Conservation (phyloP, 73 alveolate species). For the Tetrahymena malaccensis region DNA sequence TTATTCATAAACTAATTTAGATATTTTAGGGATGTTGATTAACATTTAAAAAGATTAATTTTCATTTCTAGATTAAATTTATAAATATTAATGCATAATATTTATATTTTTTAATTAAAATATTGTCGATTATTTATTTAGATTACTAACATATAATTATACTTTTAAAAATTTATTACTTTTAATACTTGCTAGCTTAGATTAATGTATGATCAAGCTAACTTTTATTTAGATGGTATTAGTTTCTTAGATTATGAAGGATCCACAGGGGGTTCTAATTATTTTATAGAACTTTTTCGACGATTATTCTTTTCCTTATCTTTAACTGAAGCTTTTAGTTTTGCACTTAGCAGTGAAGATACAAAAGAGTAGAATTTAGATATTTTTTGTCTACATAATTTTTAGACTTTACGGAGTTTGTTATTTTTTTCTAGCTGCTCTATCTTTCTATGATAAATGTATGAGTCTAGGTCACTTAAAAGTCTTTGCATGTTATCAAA, state of each 20-base stretch:
- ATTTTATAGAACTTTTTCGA: neutral
- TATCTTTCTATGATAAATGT: neutral
- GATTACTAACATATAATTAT: too few relatives aligned
- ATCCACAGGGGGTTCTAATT: neutral
- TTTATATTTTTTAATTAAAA: too few relatives aligned
- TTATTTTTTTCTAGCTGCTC: neutral
- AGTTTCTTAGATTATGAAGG: neutral
- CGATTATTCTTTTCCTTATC: neutral
- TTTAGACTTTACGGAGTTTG: neutral
- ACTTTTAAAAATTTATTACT: too few relatives aligned
- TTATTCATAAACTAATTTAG: too few relatives aligned
- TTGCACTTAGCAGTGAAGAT: neutral
- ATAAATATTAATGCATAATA: too few relatives aligned
- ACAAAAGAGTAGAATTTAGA: neutral
- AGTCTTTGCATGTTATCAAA: neutral
- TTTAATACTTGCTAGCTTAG: neutral
- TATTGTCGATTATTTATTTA: too few relatives aligned
- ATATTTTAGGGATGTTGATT: too few relatives aligned
- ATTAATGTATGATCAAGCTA: neutral
- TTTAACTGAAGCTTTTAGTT: neutral
- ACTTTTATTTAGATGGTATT: neutral
- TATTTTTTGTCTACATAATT: neutral
- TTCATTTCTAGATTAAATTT: too few relatives aligned
- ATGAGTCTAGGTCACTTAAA: neutral
- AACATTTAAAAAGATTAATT: too few relatives aligned